Percentiles rank a stretch among this genome's conserved stretches.
Evolutionary conservation across 2,329 filamentous ascomycete species (phyloP).

Genomic region (Botrytis cinerea): DNA sequence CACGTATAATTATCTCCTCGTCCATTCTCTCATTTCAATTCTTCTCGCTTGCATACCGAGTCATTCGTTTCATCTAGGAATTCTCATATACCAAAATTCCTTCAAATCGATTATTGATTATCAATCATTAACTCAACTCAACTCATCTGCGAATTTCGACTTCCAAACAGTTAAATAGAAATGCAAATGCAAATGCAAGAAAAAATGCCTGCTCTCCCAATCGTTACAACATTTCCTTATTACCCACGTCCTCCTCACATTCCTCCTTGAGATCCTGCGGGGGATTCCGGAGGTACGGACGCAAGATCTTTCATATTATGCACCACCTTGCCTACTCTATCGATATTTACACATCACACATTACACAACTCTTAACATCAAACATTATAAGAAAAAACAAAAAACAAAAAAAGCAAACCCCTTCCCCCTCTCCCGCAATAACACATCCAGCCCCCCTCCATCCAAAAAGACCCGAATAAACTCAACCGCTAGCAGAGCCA

Average conservation of each 20-base stretch:
- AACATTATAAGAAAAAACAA: too few relatives aligned
- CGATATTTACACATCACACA: neutral
- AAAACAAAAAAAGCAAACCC: too few relatives aligned
- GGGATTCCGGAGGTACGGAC: fast-evolving
- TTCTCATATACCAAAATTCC: neutral
- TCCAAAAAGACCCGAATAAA: neutral
- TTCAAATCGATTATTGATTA: neutral
- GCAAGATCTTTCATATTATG: fast-evolving
- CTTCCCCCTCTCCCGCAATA: neutral
- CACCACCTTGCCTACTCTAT: fast-evolving
- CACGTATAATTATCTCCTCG: neutral
- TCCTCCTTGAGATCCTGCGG: neutral
- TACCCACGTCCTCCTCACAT: slow-evolving; percentile 21
- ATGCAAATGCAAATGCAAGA: neutral
- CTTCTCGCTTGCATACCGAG: neutral
- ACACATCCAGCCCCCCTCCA: neutral
- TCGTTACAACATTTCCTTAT: slow-evolving; percentile 5
- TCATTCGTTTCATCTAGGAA: neutral
- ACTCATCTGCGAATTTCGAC: fast-evolving
- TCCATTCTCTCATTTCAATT: neutral
- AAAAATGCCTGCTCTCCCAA: neutral
- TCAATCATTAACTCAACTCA: too few relatives aligned
- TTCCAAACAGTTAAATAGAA: neutral
- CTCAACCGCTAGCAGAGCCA: neutral
- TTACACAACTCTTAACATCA: neutral